Evolutionary conservation across 1,284 basidiomycete species (phyloP).

Genomic region (Ceratobasidium sp.): DNA sequence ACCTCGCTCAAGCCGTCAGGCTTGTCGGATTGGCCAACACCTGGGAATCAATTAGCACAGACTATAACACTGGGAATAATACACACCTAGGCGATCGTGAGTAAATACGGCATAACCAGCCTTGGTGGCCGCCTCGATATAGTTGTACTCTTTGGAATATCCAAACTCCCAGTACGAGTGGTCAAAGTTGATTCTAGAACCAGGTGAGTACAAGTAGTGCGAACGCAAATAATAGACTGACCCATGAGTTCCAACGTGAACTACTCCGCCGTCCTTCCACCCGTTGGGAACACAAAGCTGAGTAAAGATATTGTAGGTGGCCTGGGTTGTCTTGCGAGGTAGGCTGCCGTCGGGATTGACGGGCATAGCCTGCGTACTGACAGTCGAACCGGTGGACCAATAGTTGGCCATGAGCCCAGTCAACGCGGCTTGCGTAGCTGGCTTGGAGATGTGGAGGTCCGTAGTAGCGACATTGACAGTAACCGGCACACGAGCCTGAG

Average conservation of each 20-base stretch:
- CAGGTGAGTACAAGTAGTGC: not conserved
- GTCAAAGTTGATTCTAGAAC: constrained; percentile 51
- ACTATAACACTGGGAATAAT: not conserved
- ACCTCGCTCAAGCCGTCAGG: constrained; percentile 54
- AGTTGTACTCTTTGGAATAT: constrained; percentile 52
- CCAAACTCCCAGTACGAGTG: constrained; percentile 54
- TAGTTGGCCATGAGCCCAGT: constrained; percentile 29
- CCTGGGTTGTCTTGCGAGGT: constrained; percentile 34
- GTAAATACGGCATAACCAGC: constrained; percentile 54
- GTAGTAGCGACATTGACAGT: constrained; percentile 33
- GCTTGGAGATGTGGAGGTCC: constrained; percentile 1
- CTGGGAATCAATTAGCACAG: constrained; percentile 27
- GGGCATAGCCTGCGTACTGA: constrained; percentile 9
- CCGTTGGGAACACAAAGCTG: constrained; percentile 48
- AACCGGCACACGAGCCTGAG: constrained; percentile 12
- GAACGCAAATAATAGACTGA: constrained; percentile 36
- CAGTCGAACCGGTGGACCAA: constrained; percentile 33
- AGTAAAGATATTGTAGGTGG: constrained; percentile 49
- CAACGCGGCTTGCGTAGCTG: constrained; percentile 6
- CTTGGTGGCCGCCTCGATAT: constrained; percentile 51
- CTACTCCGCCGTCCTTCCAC: constrained; percentile 44
- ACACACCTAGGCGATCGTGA: constrained; percentile 56
- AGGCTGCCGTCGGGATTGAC: constrained; percentile 18
- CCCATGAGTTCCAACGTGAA: constrained; percentile 51
- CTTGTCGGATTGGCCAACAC: constrained; percentile 53